Base-by-base conservation (phyloP, 2,329 filamentous ascomycete species). In the Celoporthe dispersa region DNA sequence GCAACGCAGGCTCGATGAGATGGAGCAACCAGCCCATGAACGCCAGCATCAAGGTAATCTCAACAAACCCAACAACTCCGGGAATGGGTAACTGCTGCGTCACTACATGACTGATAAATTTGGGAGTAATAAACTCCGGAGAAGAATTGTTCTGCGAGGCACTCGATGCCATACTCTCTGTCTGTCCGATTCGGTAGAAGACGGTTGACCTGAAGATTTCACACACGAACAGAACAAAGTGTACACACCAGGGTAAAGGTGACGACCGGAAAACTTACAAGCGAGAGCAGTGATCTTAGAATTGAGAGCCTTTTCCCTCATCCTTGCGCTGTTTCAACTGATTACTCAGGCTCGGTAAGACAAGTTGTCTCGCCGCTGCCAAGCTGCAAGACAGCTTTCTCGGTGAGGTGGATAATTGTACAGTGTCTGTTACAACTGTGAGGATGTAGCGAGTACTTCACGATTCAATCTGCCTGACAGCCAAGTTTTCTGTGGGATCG, bases 1-100 rank as follows among this genome's bases (percentile, higher is more conserved):
- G 39, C 25, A 64, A 12, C 31, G 62, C 62, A 19, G 62, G 62
- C n/a, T 64, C 44, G 25, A 64, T 48, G 25, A 64, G 44, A 48
- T 64, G 62, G 35, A 44, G 8, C 19, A 64, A 28, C 62, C 62
- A 64, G 57, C 57, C 57, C 7, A 8, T 33, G 11, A 60, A 22
- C 7, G 37, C 57, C 22, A 60, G 31, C 19, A 60, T 8, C 33
- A n/a, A 33, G 12, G 31, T 19, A 8, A 22, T 60, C 33, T 22
- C 57, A 37, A 37, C 31, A n/a, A 60, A 9, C 6, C 25, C 33
- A 33, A 33, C 16, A 8, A 60, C 19, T 12, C 57, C 33, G 3
- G 57, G 33, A 7, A 37, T n/a, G 33, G 33, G 7, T 12, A 37
- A n/a, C 4, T 60, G 33, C 16, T 7, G 16, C n/a, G 31, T 60